Evolutionary conservation across 176 grass and related monocot species (phyloP).

Genomic region (Alloteropsis semialata): DNA sequence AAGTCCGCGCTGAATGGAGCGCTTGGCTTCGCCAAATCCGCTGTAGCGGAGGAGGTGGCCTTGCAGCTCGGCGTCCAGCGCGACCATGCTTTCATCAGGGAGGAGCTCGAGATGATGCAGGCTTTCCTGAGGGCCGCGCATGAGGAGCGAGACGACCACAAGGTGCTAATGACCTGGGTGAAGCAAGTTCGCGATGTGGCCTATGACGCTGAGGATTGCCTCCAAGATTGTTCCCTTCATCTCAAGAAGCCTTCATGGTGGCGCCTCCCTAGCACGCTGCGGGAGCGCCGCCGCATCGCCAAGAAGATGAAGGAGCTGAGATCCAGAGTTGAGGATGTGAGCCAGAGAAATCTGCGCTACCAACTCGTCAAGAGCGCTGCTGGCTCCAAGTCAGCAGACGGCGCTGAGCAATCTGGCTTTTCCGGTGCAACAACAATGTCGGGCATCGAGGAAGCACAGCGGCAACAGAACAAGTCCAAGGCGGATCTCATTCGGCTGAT

Average conservation of each 20-base stretch:
- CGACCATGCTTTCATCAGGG: background rate
- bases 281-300: background rate
- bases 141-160: background rate
- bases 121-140: background rate
- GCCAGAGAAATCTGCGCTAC: background rate
- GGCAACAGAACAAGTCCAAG: background rate
- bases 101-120: constrained; percentile 7
- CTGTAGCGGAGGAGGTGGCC: background rate
- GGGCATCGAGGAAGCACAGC: background rate
- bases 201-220: background rate
- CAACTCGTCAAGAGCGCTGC: background rate
- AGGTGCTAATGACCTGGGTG: background rate
- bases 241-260: background rate
- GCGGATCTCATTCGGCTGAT: background rate
- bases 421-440: background rate
- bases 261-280: background rate
- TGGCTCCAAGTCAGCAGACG: background rate
- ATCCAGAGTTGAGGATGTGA: constrained; percentile 12
- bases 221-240: background rate
- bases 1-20: background rate
- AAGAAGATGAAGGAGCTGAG: constrained; percentile 18
- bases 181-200: background rate
- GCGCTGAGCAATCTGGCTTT: background rate
- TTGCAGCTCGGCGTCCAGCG: background rate
- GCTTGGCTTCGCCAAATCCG: background rate